A percentile compares a stretch with the other conserved stretches of the same genome.
Conservation (phyloP, 2,329 filamentous ascomycete species). For the Paraconiothyrium sp. region DNA sequence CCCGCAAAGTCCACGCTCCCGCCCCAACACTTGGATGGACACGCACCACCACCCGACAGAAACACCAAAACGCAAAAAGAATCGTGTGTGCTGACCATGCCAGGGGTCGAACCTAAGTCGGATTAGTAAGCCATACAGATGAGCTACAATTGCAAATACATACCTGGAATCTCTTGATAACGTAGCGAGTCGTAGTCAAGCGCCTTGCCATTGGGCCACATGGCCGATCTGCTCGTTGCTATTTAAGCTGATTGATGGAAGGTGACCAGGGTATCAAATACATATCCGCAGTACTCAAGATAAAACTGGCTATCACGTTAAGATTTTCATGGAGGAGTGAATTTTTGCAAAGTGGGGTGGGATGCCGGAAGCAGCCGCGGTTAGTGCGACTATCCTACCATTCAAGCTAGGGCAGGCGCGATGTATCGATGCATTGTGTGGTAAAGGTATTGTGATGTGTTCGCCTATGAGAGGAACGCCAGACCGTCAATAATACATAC, state of each 20-base stretch:
- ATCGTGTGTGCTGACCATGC: neutral
- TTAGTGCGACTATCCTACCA: neutral
- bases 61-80: neutral
- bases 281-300: neutral
- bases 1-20: too few species aligned
- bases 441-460: neutral
- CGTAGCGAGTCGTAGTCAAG: conserved; percentile 57
- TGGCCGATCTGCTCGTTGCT: conserved; percentile 14
- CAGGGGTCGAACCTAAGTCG: conserved; percentile 9
- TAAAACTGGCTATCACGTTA: neutral
- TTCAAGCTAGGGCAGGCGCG: neutral
- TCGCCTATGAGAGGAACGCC: neutral
- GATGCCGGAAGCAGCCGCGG: neutral
- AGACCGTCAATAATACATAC: neutral
- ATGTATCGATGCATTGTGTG: neutral
- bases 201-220: conserved; percentile 63
- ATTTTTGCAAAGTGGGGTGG: neutral
- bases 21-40: too few species aligned
- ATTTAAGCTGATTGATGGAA: conserved; percentile 1
- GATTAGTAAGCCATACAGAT: neutral
- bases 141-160: neutral
- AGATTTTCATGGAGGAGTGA: neutral
- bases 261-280: rapidly evolving
- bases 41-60: neutral
- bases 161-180: conserved; percentile 15